Conservation (phyloP, 768 basidiomycete species). For the Cystoderma amianthinum region DNA sequence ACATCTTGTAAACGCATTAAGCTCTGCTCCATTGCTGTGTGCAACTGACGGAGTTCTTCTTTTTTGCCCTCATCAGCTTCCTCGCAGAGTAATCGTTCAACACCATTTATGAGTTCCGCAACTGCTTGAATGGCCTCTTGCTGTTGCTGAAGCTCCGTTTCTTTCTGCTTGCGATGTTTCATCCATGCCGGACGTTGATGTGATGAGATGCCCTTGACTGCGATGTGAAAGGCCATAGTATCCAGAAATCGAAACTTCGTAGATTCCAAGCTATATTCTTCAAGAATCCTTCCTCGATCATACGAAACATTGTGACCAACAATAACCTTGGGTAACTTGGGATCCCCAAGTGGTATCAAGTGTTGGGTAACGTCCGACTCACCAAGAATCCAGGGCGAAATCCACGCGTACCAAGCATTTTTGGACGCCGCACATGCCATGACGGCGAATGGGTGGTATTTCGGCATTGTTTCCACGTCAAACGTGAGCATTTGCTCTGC, state of each 20-base stretch:
- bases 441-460: conserved; percentile 73
- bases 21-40: conserved; percentile 31
- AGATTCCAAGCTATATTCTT: conserved; percentile 71
- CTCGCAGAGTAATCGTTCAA: conserved; percentile 40
- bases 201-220: conserved; percentile 90
- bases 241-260: conserved; percentile 82
- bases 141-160: conserved; percentile 42
- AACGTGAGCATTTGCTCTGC: conserved; percentile 76
- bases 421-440: conserved; percentile 85
- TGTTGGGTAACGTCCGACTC: conserved; percentile 50
- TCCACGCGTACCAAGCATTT: conserved; percentile 92
- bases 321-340: conserved; percentile 49
- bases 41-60: conserved; percentile 29
- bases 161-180: conserved; percentile 71
- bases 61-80: conserved; percentile 41
- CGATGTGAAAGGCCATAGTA: conserved; percentile 92
- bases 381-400: conserved; percentile 86
- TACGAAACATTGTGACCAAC: conserved; percentile 96
- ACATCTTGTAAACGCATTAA: conserved; percentile 16
- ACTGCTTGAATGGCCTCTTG: conserved; percentile 61
- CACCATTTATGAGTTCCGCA: conserved; percentile 26
- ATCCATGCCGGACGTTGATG: conserved; percentile 94
- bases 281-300: conserved; percentile 74
- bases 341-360: conserved; percentile 66
- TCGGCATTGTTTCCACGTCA: conserved; percentile 91